A percentile compares a stretch with the other conserved stretches of the same genome.
Conservation (phyloP, 768 basidiomycete species). For the Suillus weaverae region DNA sequence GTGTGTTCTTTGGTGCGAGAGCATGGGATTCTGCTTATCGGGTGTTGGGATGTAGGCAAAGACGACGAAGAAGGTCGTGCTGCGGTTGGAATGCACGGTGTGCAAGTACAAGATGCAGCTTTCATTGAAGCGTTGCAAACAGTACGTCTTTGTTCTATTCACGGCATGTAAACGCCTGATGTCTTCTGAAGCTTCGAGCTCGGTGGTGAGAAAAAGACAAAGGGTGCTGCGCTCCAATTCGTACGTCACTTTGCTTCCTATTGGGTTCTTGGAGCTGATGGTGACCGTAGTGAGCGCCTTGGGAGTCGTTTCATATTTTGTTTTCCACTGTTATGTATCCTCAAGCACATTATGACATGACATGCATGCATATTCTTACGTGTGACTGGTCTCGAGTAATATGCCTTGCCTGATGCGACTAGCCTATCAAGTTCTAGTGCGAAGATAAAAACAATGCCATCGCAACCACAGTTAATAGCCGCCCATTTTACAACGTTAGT, state of each 20-base stretch:
- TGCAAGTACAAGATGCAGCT: conserved; percentile 99
- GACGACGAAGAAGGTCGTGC: conserved; percentile 99
- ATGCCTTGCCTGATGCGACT: background rate
- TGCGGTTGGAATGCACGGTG: conserved; percentile 94
- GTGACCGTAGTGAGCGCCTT: conserved; percentile 21
- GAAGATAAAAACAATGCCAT: background rate
- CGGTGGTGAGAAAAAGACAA: conserved; percentile 99
- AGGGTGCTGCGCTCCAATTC: conserved; percentile 94
- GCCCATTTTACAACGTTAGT: background rate
- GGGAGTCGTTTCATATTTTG: conserved; percentile 14
- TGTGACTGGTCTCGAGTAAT: background rate
- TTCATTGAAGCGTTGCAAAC: conserved; percentile 98
- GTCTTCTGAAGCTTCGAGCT: conserved; percentile 80
- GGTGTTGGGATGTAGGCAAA: conserved; percentile 62
- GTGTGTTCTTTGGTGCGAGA: conserved; percentile 35
- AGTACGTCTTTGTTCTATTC: conserved; percentile 54
- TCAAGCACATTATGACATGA: conserved; percentile 28
- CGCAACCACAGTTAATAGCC: background rate
- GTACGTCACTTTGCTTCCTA: conserved; percentile 48
- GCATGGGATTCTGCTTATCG: background rate
- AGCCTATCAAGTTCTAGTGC: background rate
- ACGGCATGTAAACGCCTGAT: background rate
- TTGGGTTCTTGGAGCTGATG: background rate
- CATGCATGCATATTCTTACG: conserved; percentile 22
- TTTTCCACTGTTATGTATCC: conserved; percentile 26